phyloP scores from a whole-genome alignment of 2,329 filamentous ascomycete genomes.

The Tothia fuscella region DNA sequence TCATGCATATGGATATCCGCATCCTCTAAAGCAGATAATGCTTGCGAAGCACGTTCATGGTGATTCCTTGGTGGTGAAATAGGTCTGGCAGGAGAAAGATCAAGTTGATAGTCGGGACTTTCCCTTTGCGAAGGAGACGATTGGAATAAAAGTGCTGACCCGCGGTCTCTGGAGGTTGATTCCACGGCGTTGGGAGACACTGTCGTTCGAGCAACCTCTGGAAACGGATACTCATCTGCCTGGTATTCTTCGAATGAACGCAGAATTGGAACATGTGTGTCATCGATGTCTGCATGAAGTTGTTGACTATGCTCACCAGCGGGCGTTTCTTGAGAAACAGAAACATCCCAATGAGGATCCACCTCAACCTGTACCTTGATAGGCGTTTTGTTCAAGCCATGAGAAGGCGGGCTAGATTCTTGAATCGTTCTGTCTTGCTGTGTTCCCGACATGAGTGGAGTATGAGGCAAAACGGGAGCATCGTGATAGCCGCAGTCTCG shows the following conservation, averaged over 20 bases:
- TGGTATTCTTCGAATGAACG: background rate
- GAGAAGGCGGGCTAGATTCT: conserved; percentile 2
- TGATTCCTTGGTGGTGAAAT: background rate
- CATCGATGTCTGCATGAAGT: background rate
- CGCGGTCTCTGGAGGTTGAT: conserved; percentile 10
- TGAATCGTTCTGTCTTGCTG: background rate
- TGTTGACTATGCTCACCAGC: background rate
- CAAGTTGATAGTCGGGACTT: background rate
- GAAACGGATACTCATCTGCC: conserved; percentile 3
- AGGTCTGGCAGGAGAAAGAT: background rate
- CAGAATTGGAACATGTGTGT: background rate
- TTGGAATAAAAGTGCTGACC: conserved; percentile 9
- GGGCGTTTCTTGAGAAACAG: background rate
- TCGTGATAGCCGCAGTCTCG: conserved; percentile 34
- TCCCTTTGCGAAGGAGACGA: conserved; percentile 10
- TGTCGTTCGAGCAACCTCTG: background rate
- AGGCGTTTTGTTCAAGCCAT: conserved; percentile 6
- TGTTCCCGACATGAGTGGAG: background rate
- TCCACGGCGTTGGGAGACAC: conserved; percentile 6
- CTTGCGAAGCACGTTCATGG: background rate
- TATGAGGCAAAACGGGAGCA: conserved; percentile 13
- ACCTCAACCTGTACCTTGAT: conserved; percentile 14
- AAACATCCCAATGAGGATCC: conserved; percentile 14
- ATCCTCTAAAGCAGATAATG: background rate
- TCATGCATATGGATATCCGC: background rate